These are phyloP conservation scores for Phylloporus rhodoxanthus DNA, from an alignment of 768 basidiomycete genomes.

Conservation along the genomic window DNA sequence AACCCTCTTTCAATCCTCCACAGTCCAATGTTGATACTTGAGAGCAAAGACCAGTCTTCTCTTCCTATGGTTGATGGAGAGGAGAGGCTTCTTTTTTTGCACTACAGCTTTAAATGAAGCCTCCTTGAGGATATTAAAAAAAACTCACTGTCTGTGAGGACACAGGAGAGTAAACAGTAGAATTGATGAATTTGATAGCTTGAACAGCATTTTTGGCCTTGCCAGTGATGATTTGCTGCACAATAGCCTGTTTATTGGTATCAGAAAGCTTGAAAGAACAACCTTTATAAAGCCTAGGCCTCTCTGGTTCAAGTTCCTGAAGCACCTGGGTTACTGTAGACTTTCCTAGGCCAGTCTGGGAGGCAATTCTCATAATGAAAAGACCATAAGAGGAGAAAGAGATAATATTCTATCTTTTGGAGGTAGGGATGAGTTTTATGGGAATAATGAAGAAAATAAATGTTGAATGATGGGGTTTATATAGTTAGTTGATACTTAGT, in stretches of 20 bases:
- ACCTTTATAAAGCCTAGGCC: too few species aligned
- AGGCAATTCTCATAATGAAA: too few species aligned
- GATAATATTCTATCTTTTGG: neutral
- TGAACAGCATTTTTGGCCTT: neutral
- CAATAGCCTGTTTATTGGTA: neutral
- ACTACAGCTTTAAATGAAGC: neutral
- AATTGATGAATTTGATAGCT: neutral
- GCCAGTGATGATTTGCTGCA: neutral
- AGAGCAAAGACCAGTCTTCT: too few species aligned
- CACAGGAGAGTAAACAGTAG: neutral
- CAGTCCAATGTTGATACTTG: too few species aligned
- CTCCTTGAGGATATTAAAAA: neutral
- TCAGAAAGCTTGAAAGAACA: neutral
- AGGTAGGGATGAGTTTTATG: neutral
- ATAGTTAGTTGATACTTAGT: too few species aligned
- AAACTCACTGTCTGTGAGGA: too few species aligned
- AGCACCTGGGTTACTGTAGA: neutral
- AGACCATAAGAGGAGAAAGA: too few species aligned
- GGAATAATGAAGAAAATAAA: too few species aligned
- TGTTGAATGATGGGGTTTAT: too few species aligned
- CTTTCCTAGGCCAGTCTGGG: neutral
- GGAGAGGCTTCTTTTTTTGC: neutral
- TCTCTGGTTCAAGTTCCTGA: neutral
- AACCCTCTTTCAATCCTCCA: too few species aligned
- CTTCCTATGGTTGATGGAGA: neutral